Percentiles rank a stretch among this genome's conserved stretches.
Conservation (phyloP, 139 green algal species). For the Chlamydomonas sp. region DNA sequence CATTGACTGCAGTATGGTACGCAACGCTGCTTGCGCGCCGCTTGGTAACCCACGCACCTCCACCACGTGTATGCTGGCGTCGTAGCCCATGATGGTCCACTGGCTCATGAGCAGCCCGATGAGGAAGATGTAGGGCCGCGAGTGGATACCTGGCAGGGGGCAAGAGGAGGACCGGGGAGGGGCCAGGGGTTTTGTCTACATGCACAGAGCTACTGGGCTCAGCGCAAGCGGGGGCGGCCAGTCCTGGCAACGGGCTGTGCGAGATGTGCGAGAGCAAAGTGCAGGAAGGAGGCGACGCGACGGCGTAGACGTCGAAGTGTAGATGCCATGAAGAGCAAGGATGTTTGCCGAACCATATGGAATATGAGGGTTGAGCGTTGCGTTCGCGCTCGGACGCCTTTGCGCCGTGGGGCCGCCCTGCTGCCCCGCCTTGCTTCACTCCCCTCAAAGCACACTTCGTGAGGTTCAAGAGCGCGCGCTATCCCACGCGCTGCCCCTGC, state of each 20-base stretch:
- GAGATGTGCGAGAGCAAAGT: background rate
- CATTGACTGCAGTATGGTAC: background rate
- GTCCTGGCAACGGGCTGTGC: background rate
- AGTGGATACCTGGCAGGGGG: constrained; percentile 5
- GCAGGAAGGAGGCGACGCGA: background rate
- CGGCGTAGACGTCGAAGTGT: background rate
- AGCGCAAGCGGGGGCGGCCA: too few species aligned
- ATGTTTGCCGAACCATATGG: too few species aligned
- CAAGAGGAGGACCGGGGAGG: background rate
- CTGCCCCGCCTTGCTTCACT: too few species aligned
- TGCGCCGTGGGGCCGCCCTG: too few species aligned
- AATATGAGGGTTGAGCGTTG: background rate
- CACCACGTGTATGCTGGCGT: constrained; percentile 50
- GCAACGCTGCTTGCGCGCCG: background rate
- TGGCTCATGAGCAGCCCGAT: constrained; percentile 62
- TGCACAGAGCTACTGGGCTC: background rate
- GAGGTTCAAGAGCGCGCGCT: background rate
- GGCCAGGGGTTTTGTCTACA: background rate
- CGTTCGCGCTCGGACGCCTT: too few species aligned
- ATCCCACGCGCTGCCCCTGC: background rate
- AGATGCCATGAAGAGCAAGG: background rate
- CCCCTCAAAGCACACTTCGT: background rate
- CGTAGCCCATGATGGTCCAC: constrained; percentile 62
- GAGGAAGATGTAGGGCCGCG: constrained; percentile 29
- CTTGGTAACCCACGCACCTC: constrained; percentile 17